Conservation (phyloP, 2,329 filamentous ascomycete species). For the Aureobasidium sp. region DNA sequence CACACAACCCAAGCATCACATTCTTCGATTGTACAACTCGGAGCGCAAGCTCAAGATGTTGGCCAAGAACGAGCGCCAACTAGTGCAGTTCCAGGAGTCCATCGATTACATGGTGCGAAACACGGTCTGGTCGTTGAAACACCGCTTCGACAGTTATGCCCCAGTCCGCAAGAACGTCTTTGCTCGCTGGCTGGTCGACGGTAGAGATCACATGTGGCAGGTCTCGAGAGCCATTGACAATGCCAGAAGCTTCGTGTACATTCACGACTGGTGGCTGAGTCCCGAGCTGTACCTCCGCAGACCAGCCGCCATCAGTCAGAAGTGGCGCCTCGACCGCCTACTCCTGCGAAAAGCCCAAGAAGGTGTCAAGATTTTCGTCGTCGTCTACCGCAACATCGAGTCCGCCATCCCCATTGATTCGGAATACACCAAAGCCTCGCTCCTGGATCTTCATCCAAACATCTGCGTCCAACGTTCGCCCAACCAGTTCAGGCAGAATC, state of each 20-base stretch:
- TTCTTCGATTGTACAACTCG: slow-evolving; percentile 77
- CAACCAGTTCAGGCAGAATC: slow-evolving; percentile 97
- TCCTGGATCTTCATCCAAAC: slow-evolving; percentile 91
- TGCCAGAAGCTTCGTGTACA: slow-evolving; percentile 96
- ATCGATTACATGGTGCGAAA: slow-evolving; percentile 75
- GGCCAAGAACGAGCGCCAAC: slow-evolving; percentile 79
- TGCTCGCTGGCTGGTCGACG: slow-evolving; percentile 94
- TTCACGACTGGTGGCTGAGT: slow-evolving; percentile 98
- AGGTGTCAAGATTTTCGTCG: slow-evolving; percentile 95
- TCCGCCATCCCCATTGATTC: slow-evolving; percentile 96
- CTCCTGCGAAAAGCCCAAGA: slow-evolving; percentile 89
- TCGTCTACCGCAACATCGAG: slow-evolving; percentile 96
- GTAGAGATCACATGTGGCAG: slow-evolving; percentile 98
- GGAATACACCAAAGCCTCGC: slow-evolving; percentile 92
- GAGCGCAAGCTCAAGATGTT: slow-evolving; percentile 88
- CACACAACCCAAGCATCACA: slow-evolving; percentile 64
- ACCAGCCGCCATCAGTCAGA: slow-evolving; percentile 91
- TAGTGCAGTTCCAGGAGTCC: slow-evolving; percentile 89
- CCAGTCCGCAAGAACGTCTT: slow-evolving; percentile 80
- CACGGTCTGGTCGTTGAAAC: slow-evolving; percentile 72
- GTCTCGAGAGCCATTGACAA: slow-evolving; percentile 94
- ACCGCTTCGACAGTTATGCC: slow-evolving; percentile 89
- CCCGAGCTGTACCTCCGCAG: slow-evolving; percentile 92
- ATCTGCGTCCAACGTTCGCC: slow-evolving; percentile 93
- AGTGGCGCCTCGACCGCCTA: slow-evolving; percentile 89